These are phyloP conservation scores for Xylaria polymorpha DNA, from an alignment of 2,329 filamentous ascomycete genomes.

Conservation along the genomic window DNA sequence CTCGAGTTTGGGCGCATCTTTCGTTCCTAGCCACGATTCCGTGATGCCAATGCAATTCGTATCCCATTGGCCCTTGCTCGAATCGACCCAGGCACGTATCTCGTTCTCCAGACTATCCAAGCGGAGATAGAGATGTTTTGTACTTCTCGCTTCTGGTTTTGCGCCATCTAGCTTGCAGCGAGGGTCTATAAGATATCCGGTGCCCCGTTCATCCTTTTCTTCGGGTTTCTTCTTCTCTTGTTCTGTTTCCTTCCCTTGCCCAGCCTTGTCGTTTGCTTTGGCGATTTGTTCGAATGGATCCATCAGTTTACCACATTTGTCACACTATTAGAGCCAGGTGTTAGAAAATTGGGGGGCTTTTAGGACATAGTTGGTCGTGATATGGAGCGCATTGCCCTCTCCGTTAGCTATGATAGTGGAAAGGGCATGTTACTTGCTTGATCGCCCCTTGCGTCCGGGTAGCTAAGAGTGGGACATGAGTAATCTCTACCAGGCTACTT, in stretches of 20 bases:
- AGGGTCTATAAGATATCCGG: constrained; percentile 54
- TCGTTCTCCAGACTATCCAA: constrained; percentile 84
- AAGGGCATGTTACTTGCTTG: constrained; percentile 23
- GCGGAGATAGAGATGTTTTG: constrained; percentile 90
- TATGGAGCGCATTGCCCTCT: constrained; percentile 1
- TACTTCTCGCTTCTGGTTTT: constrained; percentile 80
- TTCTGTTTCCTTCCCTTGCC: constrained; percentile 19
- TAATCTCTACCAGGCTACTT: neutral
- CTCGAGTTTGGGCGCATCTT: constrained; percentile 73
- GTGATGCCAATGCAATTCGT: constrained; percentile 81
- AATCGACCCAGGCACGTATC: constrained; percentile 81
- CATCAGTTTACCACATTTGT: constrained; percentile 77
- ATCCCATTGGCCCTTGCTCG: constrained; percentile 81
- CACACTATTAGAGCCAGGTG: constrained; percentile 58
- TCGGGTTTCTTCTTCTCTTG: neutral
- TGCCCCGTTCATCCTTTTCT: constrained; percentile 45
- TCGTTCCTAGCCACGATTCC: constrained; percentile 73
- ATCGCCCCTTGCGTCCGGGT: constrained; percentile 64
- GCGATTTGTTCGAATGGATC: constrained; percentile 71
- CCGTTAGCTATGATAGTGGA: neutral
- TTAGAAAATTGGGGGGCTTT: neutral
- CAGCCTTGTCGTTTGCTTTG: constrained; percentile 49
- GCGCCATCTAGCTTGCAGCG: constrained; percentile 90
- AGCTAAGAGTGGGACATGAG: constrained; percentile 10
- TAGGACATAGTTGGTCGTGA: neutral